Conservation (phyloP, 108 stramenopile genomes). For the Cyclotella baltica region DNA sequence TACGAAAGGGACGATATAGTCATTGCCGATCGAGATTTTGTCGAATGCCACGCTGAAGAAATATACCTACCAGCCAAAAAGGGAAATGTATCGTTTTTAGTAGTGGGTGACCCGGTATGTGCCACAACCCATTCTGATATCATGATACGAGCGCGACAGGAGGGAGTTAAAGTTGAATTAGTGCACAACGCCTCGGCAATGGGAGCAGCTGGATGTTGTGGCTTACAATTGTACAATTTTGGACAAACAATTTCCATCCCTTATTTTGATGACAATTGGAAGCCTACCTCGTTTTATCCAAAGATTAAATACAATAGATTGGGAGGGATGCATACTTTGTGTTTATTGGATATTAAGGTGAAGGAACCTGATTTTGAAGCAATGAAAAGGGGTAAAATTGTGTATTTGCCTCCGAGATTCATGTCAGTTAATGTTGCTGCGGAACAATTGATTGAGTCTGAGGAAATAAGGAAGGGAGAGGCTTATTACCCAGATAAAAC, state of each 20-base stretch:
- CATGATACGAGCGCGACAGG: constrained; percentile 86
- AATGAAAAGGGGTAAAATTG: constrained; percentile 88
- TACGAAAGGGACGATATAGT: constrained; percentile 88
- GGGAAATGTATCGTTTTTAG: constrained; percentile 91
- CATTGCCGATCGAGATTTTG: constrained; percentile 94
- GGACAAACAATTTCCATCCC: constrained; percentile 98
- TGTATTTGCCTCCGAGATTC: constrained; percentile 96
- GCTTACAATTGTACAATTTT: constrained; percentile 98
- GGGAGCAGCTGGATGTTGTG: constrained; percentile 97
- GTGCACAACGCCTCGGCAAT: constrained; percentile 99
- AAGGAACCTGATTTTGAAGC: constrained; percentile 99
- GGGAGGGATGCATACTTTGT: constrained; percentile 99
- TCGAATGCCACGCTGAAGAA: constrained; percentile 95
- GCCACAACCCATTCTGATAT: constrained; percentile 99
- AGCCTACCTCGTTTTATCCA: constrained; percentile 94
- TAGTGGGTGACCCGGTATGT: constrained; percentile 98
- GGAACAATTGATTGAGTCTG: constrained; percentile 94
- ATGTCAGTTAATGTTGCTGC: constrained; percentile 95
- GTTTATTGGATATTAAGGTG: constrained; percentile 96
- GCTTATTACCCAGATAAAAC: constrained; percentile 74
- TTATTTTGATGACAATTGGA: constrained; percentile 96
- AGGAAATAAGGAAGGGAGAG: constrained; percentile 66
- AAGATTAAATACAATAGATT: constrained; percentile 94
- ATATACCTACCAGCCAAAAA: constrained; percentile 87
- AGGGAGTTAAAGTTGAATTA: constrained; percentile 86